Evolutionary conservation across 1,284 basidiomycete genomes (phyloP), one percentile per base, ranked within the genome.

Genomic region (Ceratobasidium sp.): DNA sequence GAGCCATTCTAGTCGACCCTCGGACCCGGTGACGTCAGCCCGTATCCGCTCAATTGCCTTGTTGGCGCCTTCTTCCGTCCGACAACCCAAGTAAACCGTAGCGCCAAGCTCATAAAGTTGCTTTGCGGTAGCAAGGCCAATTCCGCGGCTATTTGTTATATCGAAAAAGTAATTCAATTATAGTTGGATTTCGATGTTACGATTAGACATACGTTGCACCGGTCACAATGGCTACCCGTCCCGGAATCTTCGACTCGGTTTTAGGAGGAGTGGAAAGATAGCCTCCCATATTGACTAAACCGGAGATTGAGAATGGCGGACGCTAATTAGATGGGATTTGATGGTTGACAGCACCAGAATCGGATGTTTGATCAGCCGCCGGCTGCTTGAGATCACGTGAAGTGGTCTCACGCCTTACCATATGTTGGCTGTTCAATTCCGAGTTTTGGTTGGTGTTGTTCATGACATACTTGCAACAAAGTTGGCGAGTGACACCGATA

Each of bases 51-150:
- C 13, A 48, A 76, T 76, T 6, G 61, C 48, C 13, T 40, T 46
- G 6, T 17, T 15, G 20, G 73, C 65, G 52, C 56, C 66, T 3
- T 13, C 33, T 48, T 76, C 73, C 9, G 42, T 17, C 4, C 73
- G 59, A 23, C 57, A 56, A 28, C 62, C 73, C 23, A 76, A 15
- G 44, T 76, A 76, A 9, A 76, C 61, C 23, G 50, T 76, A 4
- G 61, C 73, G 17, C 73, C 73, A 23, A 56, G n/a, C 38, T 66
- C 42, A 12, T 64, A 64, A 26, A 76, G 61, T 28, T 76, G 61
- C 46, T 56, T 64, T 3, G 73, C 62, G 3, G 73, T 76, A n/a
- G 66, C 40, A 28, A 54, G 23, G 2, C 73, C 73, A 26, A 76
- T 56, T 7, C 73, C 73, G 10, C 66, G 66, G 10, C 66, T 68